A percentile compares a stretch with the other conserved stretches of the same genome.
Evolutionary conservation across 225 moss, liverwort and hornwort genomes (phyloP).

Genomic region (Sphagnum tenellum): DNA sequence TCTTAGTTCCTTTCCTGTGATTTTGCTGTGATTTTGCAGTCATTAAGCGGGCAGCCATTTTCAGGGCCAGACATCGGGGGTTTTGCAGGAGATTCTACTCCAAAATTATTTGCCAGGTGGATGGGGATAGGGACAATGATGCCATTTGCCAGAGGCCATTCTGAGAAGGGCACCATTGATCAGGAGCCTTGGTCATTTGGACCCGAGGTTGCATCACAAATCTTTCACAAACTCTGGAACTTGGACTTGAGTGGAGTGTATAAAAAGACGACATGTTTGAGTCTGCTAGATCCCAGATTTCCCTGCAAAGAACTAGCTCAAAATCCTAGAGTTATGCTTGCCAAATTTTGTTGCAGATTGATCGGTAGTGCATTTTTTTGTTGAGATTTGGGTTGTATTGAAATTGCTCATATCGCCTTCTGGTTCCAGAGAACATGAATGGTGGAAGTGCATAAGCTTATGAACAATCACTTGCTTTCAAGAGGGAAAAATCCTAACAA

Average conservation of each 20-base stretch:
- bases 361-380: too few relatives aligned
- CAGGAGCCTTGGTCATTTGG: constrained; percentile 98
- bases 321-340: too few relatives aligned
- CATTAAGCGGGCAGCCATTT: constrained; percentile 87
- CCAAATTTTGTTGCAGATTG: too few relatives aligned
- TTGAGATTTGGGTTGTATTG: too few relatives aligned
- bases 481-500: neutral
- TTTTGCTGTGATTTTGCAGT: constrained; percentile 21
- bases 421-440: too few relatives aligned
- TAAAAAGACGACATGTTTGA: too few relatives aligned
- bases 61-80: constrained; percentile 93
- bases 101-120: constrained; percentile 73
- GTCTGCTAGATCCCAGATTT: too few relatives aligned
- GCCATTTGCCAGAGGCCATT: constrained; percentile 78
- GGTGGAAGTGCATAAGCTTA: neutral
- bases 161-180: constrained; percentile 59
- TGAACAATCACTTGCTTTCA: neutral
- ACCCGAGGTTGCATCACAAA: constrained; percentile 31
- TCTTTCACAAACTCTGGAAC: too few relatives aligned
- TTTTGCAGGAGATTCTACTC: constrained; percentile 71
- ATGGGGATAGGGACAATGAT: constrained; percentile 92
- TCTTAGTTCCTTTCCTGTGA: too few relatives aligned
- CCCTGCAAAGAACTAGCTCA: too few relatives aligned
- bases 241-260: too few relatives aligned
- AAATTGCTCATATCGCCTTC: too few relatives aligned